Evolutionary conservation across 2,329 filamentous ascomycete genomes (phyloP), one percentile per base, ranked within the genome.

Genomic region (Penicillium olsonii): DNA sequence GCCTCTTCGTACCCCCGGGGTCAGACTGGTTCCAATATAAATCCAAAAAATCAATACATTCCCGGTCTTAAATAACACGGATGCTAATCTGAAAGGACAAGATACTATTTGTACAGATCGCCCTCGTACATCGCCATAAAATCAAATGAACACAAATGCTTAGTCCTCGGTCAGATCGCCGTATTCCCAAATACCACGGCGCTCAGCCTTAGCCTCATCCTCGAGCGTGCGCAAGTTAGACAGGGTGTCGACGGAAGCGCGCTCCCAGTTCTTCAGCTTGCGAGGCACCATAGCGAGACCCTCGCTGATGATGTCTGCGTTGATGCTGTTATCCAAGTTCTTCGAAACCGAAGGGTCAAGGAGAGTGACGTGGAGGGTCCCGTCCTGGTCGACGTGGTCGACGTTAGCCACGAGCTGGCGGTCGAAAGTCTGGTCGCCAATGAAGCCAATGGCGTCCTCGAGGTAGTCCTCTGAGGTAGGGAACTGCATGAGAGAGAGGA

Each of bases 111-210:
- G 48, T 61, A 60, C 55, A 61, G 40, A 51, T 54, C 33, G n/a
- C 45, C 45, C 49, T 31, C 33, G 26, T 31, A 39, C 40, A 49
- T 51, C 27, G 26, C 34, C n/a, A 29, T 17, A 39, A 20, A 37
- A 27, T 45, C 7, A 44, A 47, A 48, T 40, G 55, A 33, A 33
- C 41, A 48, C 40, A 50, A 12, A 18, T 14, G 37, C 40, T 47
- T 84, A 91, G 66, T 95, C 90, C 76, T 96, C 92, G 12, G 90
- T 95, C 66, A 96, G 80, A 70, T 97, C 94, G 61, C 94, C 94
- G 73, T 97, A 99, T 81, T 99, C 94, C 92, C 92, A 99, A 82
- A 96, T 94, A 37, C 94, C 94, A 59, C 84, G 79, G 55, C 91
- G 84, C 49, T 85, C 84, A 47, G 82, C 78, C 82, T 95, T 96